Evolutionary conservation across 1,284 basidiomycete species (phyloP).

Genomic region (Leccinum fuscescens): DNA sequence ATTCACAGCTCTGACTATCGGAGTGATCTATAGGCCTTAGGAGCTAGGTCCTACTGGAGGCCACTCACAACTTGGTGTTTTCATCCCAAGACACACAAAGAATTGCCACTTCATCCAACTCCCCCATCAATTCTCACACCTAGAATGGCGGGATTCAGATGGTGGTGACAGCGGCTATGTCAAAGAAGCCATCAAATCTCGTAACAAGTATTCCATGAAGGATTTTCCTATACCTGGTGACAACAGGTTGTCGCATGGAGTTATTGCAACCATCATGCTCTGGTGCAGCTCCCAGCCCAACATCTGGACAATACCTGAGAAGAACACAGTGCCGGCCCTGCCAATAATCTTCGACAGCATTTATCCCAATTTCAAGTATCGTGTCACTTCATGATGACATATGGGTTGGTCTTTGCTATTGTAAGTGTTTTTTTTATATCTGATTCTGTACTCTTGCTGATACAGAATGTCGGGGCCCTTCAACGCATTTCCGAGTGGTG

Average conservation of each 20-base stretch:
- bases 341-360: background rate
- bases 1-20: too few relatives aligned
- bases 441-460: background rate
- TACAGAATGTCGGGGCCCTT: background rate
- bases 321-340: background rate
- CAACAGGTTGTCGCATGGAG: background rate
- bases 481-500: conserved; percentile 10
- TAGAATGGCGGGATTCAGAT: background rate
- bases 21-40: too few relatives aligned
- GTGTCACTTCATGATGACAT: background rate
- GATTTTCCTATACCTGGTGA: background rate
- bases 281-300: background rate
- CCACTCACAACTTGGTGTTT: background rate
- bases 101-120: background rate
- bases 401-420: conserved; percentile 1
- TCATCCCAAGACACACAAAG: background rate
- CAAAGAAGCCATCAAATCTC: background rate
- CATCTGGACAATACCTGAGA: background rate
- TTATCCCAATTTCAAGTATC: conserved; percentile 3
- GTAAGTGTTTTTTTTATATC: background rate
- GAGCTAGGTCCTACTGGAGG: background rate
- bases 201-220: background rate
- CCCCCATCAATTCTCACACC: background rate
- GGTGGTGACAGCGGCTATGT: background rate
- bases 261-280: background rate